Evolutionary conservation across 2,329 filamentous ascomycete species (phyloP), one percentile per base, ranked within the genome.

Genomic region (Immersiporthe knoxdaviesiana): DNA sequence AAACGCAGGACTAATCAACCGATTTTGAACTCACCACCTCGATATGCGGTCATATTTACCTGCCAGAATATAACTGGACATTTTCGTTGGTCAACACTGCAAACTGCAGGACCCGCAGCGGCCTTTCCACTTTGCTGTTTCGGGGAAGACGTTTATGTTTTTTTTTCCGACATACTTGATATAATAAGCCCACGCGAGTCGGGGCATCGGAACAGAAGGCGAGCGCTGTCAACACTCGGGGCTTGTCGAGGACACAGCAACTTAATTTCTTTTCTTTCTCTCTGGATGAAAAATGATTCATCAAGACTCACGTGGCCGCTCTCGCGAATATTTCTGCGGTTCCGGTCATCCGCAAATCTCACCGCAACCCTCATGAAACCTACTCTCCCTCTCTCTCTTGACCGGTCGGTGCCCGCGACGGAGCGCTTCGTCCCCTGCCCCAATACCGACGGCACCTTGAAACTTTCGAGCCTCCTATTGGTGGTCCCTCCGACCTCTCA

Each of bases 1-100:
- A 74, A 27, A 75, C 68, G 85, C 86, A 87, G 84, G 81, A 86
- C 83, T 83, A 88, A 88, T 88, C 86, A 88, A 88, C 84, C 85
- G 84, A 80, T 80, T 76, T 79, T 76, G 78, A 85, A 85, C 74
- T 81, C 78, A 68, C 77, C 80, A 78, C 87, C 83, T 85, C 80
- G 76, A 78, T 81, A 76, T 81, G 12, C 82, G 85, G 85, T 88
- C 86, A 88, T 85, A 87, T 86, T 85, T 85, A 79, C 79, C 83
- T 87, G 86, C 85, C 76, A 88, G 84, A 88, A 70, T 70, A 81
- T 85, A 68, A 73, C 73, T n/a, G 44, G 44, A 67, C 75, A 63
- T 63, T 18, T 39, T 66, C 44, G 41, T 50, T 59, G 54, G 68
- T 61, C 68, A 54, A 47, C 14, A 74, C 62, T 78, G 59, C 59